Evolutionary conservation across 345 rosid species (phyloP), one percentile per base, ranked within the genome.

Genomic region (Aethionema arabicum): DNA sequence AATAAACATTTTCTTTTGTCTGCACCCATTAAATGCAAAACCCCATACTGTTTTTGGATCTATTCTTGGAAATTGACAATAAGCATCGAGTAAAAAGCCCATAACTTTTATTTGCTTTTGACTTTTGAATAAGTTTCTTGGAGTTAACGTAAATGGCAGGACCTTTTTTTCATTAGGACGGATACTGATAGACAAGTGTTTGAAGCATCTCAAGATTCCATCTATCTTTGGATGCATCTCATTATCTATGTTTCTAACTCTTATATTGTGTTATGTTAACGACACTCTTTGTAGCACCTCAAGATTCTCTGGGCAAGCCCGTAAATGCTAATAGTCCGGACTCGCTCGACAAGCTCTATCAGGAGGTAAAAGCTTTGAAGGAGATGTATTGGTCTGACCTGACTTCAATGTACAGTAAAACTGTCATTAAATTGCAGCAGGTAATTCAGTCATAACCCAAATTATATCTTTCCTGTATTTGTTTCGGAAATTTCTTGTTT

Each of bases 281-380:
- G 6, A 33, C 10, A 15, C 8, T 41, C 12, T 14, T 42, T 76
- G 66, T 73, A 87, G 90, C 87, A 60, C 75, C 85, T 56, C 72
- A 84, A 35, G 95, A 84, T 75, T 76, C 88, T 51, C 62, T 78
- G 32, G 66, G 82, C 62, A 79, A 82, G 75, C 74, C 81, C 8
- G 83, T 79, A 30, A 78, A 79, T 59, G 72, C 64, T 38, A 80
- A 45, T 52, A 83, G 79, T 38, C 74, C 70, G 52, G 92, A 87
- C 70, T 87, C 90, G 97, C 88, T 76, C 61, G 96, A 93, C 65
- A 97, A 93, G 76, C 77, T 79, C 46, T 83, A 81, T 76, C 88
- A 81, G 72, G 87, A 90, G 97, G 95, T 89, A 73, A 78, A 55
- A 61, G 37, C 67, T 37, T 15, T 78, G 66, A 74, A 46, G 40